Percentiles rank a stretch among this genome's conserved stretches.
Conservation (phyloP, 257 asterid species). For the Salvia hispanica region DNA sequence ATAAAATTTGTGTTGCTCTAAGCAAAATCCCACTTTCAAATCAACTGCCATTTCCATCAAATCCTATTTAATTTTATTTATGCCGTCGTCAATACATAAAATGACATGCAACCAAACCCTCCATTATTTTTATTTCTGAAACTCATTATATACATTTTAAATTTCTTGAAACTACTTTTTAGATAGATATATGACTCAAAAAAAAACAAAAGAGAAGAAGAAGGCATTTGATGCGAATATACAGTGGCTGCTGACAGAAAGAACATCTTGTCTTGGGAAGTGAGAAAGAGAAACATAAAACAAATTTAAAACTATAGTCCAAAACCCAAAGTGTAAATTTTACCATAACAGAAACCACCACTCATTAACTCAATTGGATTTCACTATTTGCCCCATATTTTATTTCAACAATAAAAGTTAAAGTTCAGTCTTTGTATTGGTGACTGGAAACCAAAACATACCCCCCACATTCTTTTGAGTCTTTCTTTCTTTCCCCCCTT, state of each 20-base stretch:
- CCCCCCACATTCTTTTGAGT: constrained; percentile 5
- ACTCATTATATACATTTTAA: not conserved
- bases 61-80: constrained; percentile 9
- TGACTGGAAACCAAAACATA: constrained; percentile 67
- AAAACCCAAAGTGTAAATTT: constrained; percentile 45
- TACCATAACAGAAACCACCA: constrained; percentile 14
- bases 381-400: constrained; percentile 6
- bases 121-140: not conserved
- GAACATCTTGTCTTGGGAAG: constrained; percentile 93
- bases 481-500: not conserved
- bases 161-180: not conserved
- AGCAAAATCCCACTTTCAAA: constrained; percentile 1
- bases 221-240: not conserved
- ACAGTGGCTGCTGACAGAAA: constrained; percentile 48
- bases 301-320: constrained; percentile 49
- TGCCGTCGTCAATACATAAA: not conserved
- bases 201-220: not conserved
- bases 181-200: not conserved
- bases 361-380: not conserved
- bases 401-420: constrained; percentile 48
- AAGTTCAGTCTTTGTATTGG: constrained; percentile 88
- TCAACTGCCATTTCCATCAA: not conserved
- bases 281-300: constrained; percentile 72
- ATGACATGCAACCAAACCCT: not conserved
- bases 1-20: too few species aligned